Conservation (phyloP, 352 stramenopile species). For the Blastocystis sp. region DNA sequence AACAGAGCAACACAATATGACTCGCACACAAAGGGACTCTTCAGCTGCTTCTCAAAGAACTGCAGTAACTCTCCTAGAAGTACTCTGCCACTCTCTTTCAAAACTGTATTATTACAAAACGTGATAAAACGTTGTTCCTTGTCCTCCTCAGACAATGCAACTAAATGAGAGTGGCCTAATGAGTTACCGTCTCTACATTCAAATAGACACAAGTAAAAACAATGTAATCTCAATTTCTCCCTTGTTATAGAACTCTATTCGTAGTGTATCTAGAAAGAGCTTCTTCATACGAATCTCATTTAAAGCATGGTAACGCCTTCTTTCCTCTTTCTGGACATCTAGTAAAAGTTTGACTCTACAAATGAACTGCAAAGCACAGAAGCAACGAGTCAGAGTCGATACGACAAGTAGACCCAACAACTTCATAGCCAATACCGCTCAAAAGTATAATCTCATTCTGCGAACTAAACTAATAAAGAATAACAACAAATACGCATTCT, state of each 20-base stretch:
- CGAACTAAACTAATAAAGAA: background rate
- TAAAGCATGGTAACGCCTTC: background rate
- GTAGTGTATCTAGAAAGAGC: background rate
- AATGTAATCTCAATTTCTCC: background rate
- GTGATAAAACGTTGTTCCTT: background rate
- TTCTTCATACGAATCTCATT: conserved; percentile 37
- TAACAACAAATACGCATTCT: background rate
- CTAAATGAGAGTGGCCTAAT: background rate
- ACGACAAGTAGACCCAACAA: background rate
- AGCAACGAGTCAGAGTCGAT: background rate
- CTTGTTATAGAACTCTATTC: background rate
- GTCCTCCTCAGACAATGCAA: background rate
- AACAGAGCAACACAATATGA: background rate
- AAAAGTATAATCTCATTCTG: background rate
- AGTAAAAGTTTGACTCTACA: background rate
- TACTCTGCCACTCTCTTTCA: background rate
- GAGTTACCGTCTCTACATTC: background rate
- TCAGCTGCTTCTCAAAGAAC: conserved; percentile 23
- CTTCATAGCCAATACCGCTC: background rate
- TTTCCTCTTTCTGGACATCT: background rate
- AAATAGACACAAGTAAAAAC: background rate
- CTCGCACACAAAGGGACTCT: background rate
- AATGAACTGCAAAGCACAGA: background rate
- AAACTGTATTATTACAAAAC: background rate
- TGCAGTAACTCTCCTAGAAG: background rate